Evolutionary conservation across 257 asterid genomes (phyloP).

Genomic region (Fraxinus quadrangulata): DNA sequence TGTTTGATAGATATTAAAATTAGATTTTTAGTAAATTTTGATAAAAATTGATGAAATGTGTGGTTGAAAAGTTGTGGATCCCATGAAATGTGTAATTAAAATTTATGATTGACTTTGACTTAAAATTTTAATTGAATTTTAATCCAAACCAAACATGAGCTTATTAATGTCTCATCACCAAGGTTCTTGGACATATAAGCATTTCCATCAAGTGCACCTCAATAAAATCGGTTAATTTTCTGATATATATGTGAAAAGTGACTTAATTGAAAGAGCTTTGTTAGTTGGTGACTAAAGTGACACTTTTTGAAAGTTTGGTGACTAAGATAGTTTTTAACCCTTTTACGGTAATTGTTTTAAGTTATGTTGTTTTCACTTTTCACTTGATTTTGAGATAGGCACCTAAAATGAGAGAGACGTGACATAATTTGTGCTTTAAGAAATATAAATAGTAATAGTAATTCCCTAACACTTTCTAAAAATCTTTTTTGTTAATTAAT

Average conservation of each 20-base stretch:
- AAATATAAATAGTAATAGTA: background rate
- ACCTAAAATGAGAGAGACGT: slow-evolving; percentile 23
- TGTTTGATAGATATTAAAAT: too few species aligned
- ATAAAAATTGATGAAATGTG: too few species aligned
- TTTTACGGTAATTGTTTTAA: background rate
- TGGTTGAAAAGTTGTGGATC: too few species aligned
- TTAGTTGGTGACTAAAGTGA: background rate
- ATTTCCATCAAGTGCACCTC: too few species aligned
- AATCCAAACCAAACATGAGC: background rate
- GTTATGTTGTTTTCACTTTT: slow-evolving; percentile 23
- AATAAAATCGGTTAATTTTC: background rate
- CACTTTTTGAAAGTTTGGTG: background rate
- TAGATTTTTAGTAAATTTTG: too few species aligned
- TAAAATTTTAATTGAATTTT: too few species aligned
- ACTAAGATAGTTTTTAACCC: background rate
- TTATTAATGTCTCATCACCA: background rate
- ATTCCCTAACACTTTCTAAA: background rate
- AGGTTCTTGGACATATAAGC: background rate
- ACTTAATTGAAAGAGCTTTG: background rate
- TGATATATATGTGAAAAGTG: background rate
- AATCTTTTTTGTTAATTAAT: background rate
- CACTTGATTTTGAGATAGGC: slow-evolving; percentile 24
- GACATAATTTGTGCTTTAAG: background rate
- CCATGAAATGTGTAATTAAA: too few species aligned
- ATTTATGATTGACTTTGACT: too few species aligned